These are phyloP conservation scores for Phytophthora podocarpi DNA, from an alignment of 352 stramenopile genomes.

Conservation along the genomic window DNA sequence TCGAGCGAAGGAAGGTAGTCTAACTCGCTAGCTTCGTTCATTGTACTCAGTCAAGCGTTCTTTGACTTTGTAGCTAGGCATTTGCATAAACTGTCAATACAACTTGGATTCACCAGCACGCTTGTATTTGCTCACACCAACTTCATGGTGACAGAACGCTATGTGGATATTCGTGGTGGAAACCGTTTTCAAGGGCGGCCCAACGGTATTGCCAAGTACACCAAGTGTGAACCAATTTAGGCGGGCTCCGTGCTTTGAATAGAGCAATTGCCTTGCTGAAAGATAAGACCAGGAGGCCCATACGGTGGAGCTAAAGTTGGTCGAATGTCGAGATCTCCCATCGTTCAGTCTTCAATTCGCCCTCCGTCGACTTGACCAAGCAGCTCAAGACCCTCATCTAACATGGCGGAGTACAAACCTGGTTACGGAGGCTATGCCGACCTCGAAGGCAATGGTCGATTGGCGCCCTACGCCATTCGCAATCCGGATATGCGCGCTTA, in stretches of 20 bases:
- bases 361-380: conserved; percentile 9
- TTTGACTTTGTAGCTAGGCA: background rate
- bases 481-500: conserved; percentile 55
- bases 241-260: background rate
- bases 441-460: conserved; percentile 33
- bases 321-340: background rate
- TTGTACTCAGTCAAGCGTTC: background rate
- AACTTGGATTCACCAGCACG: conserved; percentile 2
- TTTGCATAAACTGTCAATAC: conserved; percentile 8
- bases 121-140: background rate
- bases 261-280: background rate
- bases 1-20: background rate
- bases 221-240: background rate
- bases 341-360: conserved; percentile 29
- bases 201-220: conserved; percentile 2
- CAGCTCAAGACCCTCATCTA: conserved; percentile 15
- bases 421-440: conserved; percentile 37
- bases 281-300: conserved; percentile 30
- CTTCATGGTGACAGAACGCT: background rate
- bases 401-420: conserved; percentile 35
- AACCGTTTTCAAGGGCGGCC: too few relatives aligned
- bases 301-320: conserved; percentile 1
- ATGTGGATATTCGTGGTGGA: conserved; percentile 5
- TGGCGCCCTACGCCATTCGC: conserved; percentile 35
- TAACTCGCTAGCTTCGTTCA: background rate